Conservation (phyloP, 1,284 basidiomycete genomes). For the Boletus albobrunnescens region DNA sequence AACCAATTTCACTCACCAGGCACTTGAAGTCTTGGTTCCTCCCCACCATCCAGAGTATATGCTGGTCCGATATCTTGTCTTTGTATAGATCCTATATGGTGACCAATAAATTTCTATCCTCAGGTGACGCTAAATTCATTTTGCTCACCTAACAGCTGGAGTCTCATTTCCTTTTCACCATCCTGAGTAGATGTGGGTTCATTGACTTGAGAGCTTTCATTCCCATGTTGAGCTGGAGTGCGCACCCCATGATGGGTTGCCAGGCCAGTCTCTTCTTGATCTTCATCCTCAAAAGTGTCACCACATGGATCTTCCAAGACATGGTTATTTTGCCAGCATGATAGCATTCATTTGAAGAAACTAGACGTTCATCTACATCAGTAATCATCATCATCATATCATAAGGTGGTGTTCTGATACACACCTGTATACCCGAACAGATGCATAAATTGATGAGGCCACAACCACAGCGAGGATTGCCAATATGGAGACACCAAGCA, state of each 20-base stretch:
- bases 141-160: background rate
- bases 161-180: background rate
- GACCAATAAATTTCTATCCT: no score
- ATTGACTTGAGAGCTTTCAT: background rate
- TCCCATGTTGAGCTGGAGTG: background rate
- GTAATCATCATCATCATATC: slow-evolving; percentile 4
- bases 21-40: background rate
- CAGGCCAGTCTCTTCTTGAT: no score
- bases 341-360: background rate
- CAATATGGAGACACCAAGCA: slow-evolving; percentile 20
- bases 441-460: slow-evolving; percentile 11
- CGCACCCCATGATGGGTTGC: no score
- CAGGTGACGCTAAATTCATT: background rate
- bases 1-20: background rate
- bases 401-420: slow-evolving; percentile 10
- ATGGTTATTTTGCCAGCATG: background rate
- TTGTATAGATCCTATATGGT: background rate
- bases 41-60: background rate
- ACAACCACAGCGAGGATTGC: slow-evolving; percentile 10
- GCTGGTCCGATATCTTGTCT: background rate
- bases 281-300: no score
- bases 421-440: slow-evolving; percentile 9
- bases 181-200: background rate
- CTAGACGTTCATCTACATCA: slow-evolving; percentile 7
- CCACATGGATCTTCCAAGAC: no score